Percentiles rank a stretch among this genome's conserved stretches.
These are phyloP conservation scores for Ettlia oleoabundans DNA, from an alignment of 139 green algal genomes.

Conservation along the genomic window DNA sequence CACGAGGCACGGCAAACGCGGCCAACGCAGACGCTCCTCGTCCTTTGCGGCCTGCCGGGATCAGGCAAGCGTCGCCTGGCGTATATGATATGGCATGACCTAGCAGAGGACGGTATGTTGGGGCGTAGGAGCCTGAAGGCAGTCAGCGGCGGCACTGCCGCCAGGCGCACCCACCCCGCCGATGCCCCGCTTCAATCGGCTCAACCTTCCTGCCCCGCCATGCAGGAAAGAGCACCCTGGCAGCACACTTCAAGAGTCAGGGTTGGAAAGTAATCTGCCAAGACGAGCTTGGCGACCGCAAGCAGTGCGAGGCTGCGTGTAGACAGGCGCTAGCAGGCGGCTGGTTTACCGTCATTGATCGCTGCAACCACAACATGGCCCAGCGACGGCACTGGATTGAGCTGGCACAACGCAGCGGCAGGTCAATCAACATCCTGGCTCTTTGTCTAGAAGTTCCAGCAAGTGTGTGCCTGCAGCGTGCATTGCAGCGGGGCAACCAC, in stretches of 20 bases:
- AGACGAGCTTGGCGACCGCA: slow-evolving; percentile 24
- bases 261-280: slow-evolving; percentile 26
- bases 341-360: slow-evolving; percentile 1
- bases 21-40: slow-evolving; percentile 2
- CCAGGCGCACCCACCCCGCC: not conserved
- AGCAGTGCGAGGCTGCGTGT: slow-evolving; percentile 15
- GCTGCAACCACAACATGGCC: not conserved
- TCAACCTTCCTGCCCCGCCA: not conserved
- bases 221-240: slow-evolving; percentile 33
- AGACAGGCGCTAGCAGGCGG: not conserved
- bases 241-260: not conserved
- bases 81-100: not conserved
- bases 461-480: not conserved
- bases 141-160: too few relatives aligned
- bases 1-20: too few relatives aligned
- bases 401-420: not conserved
- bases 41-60: slow-evolving; percentile 7
- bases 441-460: not conserved
- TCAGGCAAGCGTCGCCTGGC: not conserved
- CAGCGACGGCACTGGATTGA: slow-evolving; percentile 6
- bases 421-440: not conserved
- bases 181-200: not conserved
- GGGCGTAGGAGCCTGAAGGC: too few relatives aligned
- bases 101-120: too few relatives aligned
- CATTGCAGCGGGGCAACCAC: not conserved